Percentiles rank a stretch among this genome's conserved stretches.
These are phyloP conservation scores for Trapa bicornis DNA, from an alignment of 345 rosid species.

Conservation along the genomic window DNA sequence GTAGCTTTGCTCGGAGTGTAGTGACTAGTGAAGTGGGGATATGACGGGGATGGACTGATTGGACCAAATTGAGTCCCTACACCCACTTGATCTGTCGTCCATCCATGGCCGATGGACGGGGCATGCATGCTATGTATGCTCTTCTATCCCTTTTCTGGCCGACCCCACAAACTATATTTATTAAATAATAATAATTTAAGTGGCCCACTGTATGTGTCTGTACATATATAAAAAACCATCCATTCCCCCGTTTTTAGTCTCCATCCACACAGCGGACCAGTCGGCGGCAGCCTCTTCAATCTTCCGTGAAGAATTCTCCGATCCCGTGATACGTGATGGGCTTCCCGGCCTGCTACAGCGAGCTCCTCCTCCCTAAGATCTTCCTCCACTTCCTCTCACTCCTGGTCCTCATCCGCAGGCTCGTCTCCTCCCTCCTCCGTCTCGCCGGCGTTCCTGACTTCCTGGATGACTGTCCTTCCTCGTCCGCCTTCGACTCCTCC, in stretches of 20 bases:
- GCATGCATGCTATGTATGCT: neutral
- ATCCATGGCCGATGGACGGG: neutral
- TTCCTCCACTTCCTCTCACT: constrained; percentile 17
- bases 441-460: constrained; percentile 14
- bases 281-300: no score
- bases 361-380: constrained; percentile 19
- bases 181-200: no score
- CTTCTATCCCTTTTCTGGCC: neutral
- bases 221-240: no score
- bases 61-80: neutral
- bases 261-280: no score
- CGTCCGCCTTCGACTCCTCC: neutral
- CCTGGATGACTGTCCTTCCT: constrained; percentile 13
- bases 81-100: neutral
- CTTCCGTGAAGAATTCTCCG: no score
- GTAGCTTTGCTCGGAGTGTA: neutral
- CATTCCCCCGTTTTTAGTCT: no score
- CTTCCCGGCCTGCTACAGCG: constrained; percentile 18
- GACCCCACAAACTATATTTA: neutral
- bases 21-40: neutral
- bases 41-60: neutral
- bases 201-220: no score
- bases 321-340: constrained; percentile 6
- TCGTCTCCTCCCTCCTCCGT: constrained; percentile 15
- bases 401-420: constrained; percentile 13